phyloP scores from a whole-genome alignment of 2,329 filamentous ascomycete species.

The Chaetomium strumarium region DNA sequence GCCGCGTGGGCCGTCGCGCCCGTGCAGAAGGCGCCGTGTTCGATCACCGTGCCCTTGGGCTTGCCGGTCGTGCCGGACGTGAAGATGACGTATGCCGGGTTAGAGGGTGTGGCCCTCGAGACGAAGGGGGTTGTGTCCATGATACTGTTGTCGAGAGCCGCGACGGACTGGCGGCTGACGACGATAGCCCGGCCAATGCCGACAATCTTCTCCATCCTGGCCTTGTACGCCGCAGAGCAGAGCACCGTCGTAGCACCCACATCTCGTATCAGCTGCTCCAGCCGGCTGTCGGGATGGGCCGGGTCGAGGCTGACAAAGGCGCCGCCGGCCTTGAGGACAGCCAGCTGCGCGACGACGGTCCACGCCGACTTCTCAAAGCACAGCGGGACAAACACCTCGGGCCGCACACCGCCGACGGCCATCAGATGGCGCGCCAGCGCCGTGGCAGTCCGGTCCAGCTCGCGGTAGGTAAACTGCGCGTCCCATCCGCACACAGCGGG shows the following conservation, averaged over 20 bases:
- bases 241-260: constrained; percentile 17
- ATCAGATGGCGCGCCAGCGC: constrained; percentile 20
- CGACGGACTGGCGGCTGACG: constrained; percentile 12
- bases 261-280: constrained; percentile 16
- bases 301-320: constrained; percentile 28
- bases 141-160: not conserved
- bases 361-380: constrained; percentile 27
- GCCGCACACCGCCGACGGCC: constrained; percentile 15
- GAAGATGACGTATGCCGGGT: constrained; percentile 39
- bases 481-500: constrained; percentile 25
- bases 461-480: constrained; percentile 20
- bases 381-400: constrained; percentile 23
- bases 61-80: constrained; percentile 48
- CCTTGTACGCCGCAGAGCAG: constrained; percentile 13
- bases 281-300: constrained; percentile 22
- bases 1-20: constrained; percentile 19
- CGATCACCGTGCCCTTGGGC: constrained; percentile 44
- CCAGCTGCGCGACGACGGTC: constrained; percentile 25
- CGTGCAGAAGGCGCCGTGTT: constrained; percentile 26
- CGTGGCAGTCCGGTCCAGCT: constrained; percentile 18
- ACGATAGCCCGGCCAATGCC: constrained; percentile 4
- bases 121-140: not conserved
- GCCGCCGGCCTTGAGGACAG: constrained; percentile 28
- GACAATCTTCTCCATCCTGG: constrained; percentile 12
- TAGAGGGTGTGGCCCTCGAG: constrained; percentile 12